Evolutionary conservation across 2,329 filamentous ascomycete genomes (phyloP), one percentile per base, ranked within the genome.

Genomic region (Trichophyton simii): DNA sequence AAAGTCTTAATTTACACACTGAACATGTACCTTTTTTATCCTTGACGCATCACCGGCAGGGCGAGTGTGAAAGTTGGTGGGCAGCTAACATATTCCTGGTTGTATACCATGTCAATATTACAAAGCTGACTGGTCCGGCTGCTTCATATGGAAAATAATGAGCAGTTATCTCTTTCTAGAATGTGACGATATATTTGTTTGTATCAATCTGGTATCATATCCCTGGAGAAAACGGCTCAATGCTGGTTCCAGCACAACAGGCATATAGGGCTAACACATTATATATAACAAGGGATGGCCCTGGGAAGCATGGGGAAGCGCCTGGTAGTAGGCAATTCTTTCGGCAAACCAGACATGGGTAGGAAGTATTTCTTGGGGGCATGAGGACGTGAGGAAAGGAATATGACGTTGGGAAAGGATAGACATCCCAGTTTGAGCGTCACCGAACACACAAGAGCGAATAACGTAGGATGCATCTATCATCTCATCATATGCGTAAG

Each of bases 401-500:
- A 13, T 9, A 38, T 13, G 34, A 38, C 13, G 9, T 9, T 13
- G 13, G 34, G 11, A 38, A 38, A 4, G 34, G 11, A 38, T 38
- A 13, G 34, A 7, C 34, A 38, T 38, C 11, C 3, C 34, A 38
- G 34, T 38, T 25, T 31, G 25, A 11, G 25, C 46, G 2, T 11
- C 4, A 11, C 3, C 31, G 46, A 52, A 1, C 28, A 28, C 3
- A 6, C 5, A 52, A 15, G 28, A 13, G 15, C 13, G 54, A 22
- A 52, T 13, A 15, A 22, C 2, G 3, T 4, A 2, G 8, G 18
- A 2, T 5, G 11, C 20, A 28, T 22, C 38, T 59, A 60, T 63
- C 76, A 60, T 63, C 76, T 70, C 66, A 77, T 77, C 61, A 84
- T 68, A 69, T 80, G 83, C 44, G 76, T 77, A 73, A 85, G 78